Conservation (phyloP, 176 grass and related monocot genomes). For the Olyra latifolia region DNA sequence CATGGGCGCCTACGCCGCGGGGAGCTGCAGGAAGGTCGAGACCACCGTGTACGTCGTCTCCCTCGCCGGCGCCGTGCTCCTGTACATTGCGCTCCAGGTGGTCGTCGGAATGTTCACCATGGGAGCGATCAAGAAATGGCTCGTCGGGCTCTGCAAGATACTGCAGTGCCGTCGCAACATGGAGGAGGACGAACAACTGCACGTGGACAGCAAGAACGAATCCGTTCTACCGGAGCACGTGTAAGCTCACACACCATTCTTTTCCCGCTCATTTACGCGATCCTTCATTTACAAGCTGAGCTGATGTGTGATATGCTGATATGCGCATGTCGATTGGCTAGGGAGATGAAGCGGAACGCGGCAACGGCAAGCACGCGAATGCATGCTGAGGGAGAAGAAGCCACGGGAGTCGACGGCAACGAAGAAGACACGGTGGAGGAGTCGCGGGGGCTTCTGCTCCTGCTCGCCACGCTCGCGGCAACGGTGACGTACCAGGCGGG, state of each 20-base stretch:
- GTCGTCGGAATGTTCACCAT: not conserved
- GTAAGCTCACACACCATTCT: not conserved
- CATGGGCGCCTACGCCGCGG: conserved; percentile 28
- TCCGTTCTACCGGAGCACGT: not conserved
- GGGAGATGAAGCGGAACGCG: not conserved
- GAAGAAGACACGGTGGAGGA: not conserved
- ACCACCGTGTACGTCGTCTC: conserved; percentile 26
- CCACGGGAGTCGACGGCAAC: not conserved
- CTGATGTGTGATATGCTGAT: not conserved
- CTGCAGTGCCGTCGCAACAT: not conserved
- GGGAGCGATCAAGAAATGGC: not conserved
- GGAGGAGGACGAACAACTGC: not conserved
- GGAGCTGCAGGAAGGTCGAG: not conserved
- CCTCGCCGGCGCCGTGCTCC: conserved; percentile 8
- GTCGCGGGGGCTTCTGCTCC: conserved; percentile 1
- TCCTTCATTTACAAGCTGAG: not conserved
- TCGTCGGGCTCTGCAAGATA: not conserved
- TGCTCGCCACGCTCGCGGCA: conserved; percentile 3
- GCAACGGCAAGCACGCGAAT: not conserved
- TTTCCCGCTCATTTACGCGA: not conserved
- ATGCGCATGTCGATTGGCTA: not conserved
- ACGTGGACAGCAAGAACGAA: not conserved
- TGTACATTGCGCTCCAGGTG: conserved; percentile 3
- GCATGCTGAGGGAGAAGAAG: not conserved
- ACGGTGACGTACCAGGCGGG: not conserved